Evolutionary conservation across 805 yeast genomes (phyloP).

Genomic region (Hanseniaspora occidentalis): DNA sequence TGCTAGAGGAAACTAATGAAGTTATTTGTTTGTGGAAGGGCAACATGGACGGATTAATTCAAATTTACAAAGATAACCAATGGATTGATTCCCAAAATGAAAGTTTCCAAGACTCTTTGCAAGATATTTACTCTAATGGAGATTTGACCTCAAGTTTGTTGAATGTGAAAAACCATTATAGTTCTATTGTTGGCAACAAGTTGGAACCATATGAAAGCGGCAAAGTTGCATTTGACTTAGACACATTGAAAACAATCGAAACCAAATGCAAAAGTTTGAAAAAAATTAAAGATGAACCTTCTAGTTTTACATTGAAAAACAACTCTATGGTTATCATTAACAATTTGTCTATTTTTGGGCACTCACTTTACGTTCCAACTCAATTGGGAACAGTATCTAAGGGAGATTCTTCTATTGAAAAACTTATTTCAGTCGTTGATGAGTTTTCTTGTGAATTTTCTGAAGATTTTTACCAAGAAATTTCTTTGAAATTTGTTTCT

Average conservation of each 20-base stretch:
- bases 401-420: slow-evolving; percentile 17
- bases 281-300: slow-evolving; percentile 46
- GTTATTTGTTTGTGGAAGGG: slow-evolving; percentile 1
- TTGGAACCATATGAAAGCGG: slow-evolving; percentile 14
- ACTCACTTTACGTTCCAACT: slow-evolving; percentile 22
- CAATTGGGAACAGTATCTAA: slow-evolving; percentile 23
- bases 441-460: slow-evolving; percentile 22
- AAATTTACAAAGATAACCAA: neutral
- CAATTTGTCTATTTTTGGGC: slow-evolving; percentile 25
- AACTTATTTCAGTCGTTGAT: neutral
- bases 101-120: neutral
- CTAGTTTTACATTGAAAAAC: slow-evolving; percentile 34
- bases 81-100: neutral
- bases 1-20: slow-evolving; percentile 2
- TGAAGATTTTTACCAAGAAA: slow-evolving; percentile 25
- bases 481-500: slow-evolving; percentile 26
- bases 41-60: neutral
- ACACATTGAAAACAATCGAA: neutral
- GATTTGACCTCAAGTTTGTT: slow-evolving; percentile 10
- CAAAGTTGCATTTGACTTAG: neutral
- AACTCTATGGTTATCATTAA: slow-evolving; percentile 19
- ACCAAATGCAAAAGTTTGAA: slow-evolving; percentile 56
- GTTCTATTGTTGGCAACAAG: slow-evolving; percentile 11
- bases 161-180: slow-evolving; percentile 10
- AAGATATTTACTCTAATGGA: neutral